phyloP scores from a whole-genome alignment of 1,284 basidiomycete genomes.

The Tetrapyrgos nigripes region DNA sequence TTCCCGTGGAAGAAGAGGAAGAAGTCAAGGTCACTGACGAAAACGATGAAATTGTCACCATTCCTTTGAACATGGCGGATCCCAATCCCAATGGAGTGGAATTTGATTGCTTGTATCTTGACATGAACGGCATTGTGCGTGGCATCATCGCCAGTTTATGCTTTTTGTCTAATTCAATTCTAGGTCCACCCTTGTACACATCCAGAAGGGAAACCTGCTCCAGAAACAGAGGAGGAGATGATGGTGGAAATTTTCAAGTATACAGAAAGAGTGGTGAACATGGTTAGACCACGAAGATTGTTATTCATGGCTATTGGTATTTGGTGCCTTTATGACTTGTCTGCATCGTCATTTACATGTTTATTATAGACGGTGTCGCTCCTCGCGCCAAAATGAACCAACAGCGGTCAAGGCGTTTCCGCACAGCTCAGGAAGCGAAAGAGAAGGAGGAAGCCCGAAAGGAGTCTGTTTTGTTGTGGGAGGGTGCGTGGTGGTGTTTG shows the following conservation, averaged over 20 bases:
- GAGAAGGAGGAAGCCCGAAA: conserved; percentile 90
- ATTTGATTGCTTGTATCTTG: conserved; percentile 95
- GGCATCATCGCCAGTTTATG: conserved; percentile 2
- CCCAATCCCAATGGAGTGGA: conserved; percentile 97
- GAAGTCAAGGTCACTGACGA: conserved; percentile 72
- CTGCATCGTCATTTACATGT: conserved; percentile 8
- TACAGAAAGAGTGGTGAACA: conserved; percentile 97
- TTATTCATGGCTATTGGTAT: conserved; percentile 98
- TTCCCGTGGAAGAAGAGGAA: conserved; percentile 84
- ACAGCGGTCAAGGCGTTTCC: conserved; percentile 95
- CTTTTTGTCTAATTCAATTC: conserved; percentile 8
- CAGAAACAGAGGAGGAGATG: conserved; percentile 99
- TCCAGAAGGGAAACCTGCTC: conserved; percentile 96
- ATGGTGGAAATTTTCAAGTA: conserved; percentile 98
- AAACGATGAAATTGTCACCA: conserved; percentile 69
- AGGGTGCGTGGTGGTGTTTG: conserved; percentile 55
- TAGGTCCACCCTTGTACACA: conserved; percentile 99
- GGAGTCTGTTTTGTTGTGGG: conserved; percentile 86
- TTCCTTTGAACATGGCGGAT: conserved; percentile 84
- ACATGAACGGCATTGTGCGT: conserved; percentile 87
- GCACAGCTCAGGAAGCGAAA: conserved; percentile 93
- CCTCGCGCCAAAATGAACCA: conserved; percentile 99
- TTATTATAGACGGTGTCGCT: conserved; percentile 86
- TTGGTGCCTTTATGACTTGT: conserved; percentile 8
- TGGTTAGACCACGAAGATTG: conserved; percentile 94